Evolutionary conservation across 176 grass and related monocot species (phyloP).

Genomic region (Phyllostachys edulis): DNA sequence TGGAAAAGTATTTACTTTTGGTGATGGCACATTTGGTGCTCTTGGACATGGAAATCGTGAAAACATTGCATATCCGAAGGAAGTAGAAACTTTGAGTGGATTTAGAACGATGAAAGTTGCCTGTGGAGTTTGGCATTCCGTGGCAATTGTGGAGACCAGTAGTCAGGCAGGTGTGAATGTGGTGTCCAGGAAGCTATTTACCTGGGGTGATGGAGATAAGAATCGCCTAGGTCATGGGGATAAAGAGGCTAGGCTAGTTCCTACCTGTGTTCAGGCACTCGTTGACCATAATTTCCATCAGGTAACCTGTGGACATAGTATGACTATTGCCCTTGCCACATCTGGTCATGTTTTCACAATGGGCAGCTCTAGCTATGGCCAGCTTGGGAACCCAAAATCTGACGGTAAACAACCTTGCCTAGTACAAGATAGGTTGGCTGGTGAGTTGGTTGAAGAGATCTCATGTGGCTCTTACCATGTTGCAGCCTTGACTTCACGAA

Average conservation of each 20-base stretch:
- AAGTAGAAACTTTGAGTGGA: constrained; percentile 63
- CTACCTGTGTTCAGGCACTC: constrained; percentile 70
- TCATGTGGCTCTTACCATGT: constrained; percentile 60
- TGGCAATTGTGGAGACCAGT: constrained; percentile 76
- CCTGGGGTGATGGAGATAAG: constrained; percentile 93
- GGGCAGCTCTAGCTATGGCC: constrained; percentile 75
- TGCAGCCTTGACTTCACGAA: constrained; percentile 74
- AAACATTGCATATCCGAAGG: constrained; percentile 61
- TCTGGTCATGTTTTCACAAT: constrained; percentile 92
- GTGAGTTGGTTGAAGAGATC: constrained; percentile 86
- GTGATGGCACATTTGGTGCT: constrained; percentile 81
- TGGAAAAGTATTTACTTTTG: constrained; percentile 86
- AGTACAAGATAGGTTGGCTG: constrained; percentile 59
- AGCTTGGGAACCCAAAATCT: constrained; percentile 71
- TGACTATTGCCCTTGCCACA: constrained; percentile 79
- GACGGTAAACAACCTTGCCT: constrained; percentile 70
- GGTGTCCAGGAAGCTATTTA: constrained; percentile 73
- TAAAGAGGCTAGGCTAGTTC: constrained; percentile 67
- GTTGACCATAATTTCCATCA: constrained; percentile 86
- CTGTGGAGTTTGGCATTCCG: constrained; percentile 89
- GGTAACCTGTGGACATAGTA: constrained; percentile 74
- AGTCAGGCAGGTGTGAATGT: constrained; percentile 42
- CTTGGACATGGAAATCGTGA: constrained; percentile 85
- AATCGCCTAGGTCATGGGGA: constrained; percentile 79
- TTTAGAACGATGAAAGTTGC: constrained; percentile 67